phyloP scores from a whole-genome alignment of 2,329 filamentous ascomycete species.

The Iodosphaeria phyllophila region DNA sequence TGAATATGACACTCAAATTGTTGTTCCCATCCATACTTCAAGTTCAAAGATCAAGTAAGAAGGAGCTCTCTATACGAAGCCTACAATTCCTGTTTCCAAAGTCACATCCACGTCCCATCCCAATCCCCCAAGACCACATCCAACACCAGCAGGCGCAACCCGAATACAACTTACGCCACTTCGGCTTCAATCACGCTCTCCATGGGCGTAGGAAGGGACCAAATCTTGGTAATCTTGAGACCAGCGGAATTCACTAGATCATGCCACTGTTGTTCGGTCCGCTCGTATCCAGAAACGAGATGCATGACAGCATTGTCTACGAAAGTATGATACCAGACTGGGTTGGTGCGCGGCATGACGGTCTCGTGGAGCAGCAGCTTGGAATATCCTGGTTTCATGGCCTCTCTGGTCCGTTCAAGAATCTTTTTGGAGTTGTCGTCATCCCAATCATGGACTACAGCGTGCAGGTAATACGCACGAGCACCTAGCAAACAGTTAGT shows the following conservation, averaged over 20 bases:
- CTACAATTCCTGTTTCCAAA: no score
- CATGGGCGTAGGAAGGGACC: neutral
- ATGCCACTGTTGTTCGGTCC: slow-evolving; percentile 1
- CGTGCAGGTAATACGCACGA: slow-evolving; percentile 14
- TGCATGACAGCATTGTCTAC: slow-evolving; percentile 2
- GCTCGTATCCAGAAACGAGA: neutral
- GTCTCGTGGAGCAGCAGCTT: slow-evolving; percentile 17
- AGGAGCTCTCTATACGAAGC: no score
- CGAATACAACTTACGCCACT: slow-evolving; percentile 1
- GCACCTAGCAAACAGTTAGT: slow-evolving; percentile 7
- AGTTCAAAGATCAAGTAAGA: no score
- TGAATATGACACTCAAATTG: no score
- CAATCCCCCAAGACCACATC: neutral
- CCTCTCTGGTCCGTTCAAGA: slow-evolving; percentile 24
- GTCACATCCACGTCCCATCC: no score
- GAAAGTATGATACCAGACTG: neutral
- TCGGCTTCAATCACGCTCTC: slow-evolving; percentile 3
- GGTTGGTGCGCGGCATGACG: slow-evolving; percentile 1
- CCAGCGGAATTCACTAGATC: neutral
- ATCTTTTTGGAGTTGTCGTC: slow-evolving; percentile 14
- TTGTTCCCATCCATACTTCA: no score
- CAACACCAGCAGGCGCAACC: no score
- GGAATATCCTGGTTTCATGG: slow-evolving; percentile 29
- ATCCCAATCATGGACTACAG: slow-evolving; percentile 21
- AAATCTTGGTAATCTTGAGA: neutral